Evolutionary conservation across 2,329 filamentous ascomycete species (phyloP).

Genomic region (Hypoxylon sp.): DNA sequence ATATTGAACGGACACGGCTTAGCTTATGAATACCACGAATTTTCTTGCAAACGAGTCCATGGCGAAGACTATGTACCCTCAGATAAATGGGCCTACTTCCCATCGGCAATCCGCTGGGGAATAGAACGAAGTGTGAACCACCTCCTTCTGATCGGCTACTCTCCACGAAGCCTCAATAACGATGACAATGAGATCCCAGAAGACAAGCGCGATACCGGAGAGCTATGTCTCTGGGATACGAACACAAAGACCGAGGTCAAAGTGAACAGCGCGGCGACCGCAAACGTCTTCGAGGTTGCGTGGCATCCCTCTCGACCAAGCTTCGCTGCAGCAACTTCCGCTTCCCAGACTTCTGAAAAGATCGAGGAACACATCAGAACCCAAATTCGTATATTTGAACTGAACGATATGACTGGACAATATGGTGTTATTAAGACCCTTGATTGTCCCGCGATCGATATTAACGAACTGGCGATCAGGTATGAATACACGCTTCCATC

Average conservation of each 20-base stretch:
- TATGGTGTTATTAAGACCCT: slow-evolving; percentile 68
- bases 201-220: slow-evolving; percentile 70
- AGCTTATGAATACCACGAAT: slow-evolving; percentile 49
- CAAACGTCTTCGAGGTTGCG: slow-evolving; percentile 75
- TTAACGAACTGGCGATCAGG: slow-evolving; percentile 74
- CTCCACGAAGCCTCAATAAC: slow-evolving; percentile 67
- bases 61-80: slow-evolving; percentile 54
- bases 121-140: slow-evolving; percentile 61
- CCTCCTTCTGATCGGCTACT: slow-evolving; percentile 74
- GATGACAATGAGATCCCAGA: slow-evolving; percentile 73
- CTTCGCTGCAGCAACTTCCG: slow-evolving; percentile 72
- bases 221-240: slow-evolving; percentile 73
- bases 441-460: slow-evolving; percentile 72
- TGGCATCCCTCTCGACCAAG: slow-evolving; percentile 71
- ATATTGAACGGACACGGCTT: slow-evolving; percentile 21
- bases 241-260: slow-evolving; percentile 60
- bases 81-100: slow-evolving; percentile 73
- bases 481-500: slow-evolving; percentile 47
- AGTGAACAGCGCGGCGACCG: slow-evolving; percentile 66
- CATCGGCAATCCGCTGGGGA: slow-evolving; percentile 76
- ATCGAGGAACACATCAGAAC: slow-evolving; percentile 64
- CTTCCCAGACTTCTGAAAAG: slow-evolving; percentile 60
- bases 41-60: slow-evolving; percentile 53
- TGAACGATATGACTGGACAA: slow-evolving; percentile 52
- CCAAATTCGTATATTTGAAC: slow-evolving; percentile 70